Evolutionary conservation across 2,329 filamentous ascomycete genomes (phyloP).

Genomic region (Sodiomyces alkalinus): DNA sequence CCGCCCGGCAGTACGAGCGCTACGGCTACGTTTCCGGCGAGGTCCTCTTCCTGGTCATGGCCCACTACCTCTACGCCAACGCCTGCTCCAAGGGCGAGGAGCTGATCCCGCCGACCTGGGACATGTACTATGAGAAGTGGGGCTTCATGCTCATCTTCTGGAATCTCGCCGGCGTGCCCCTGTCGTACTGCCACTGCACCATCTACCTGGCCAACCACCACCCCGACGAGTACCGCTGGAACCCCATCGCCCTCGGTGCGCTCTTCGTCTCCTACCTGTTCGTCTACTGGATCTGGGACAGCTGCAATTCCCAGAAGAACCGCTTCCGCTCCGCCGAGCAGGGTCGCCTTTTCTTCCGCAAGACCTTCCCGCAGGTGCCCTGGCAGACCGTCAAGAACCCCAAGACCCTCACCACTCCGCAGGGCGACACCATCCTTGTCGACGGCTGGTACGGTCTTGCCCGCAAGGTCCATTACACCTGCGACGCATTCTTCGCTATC

Average conservation of each 20-base stretch:
- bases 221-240: conserved; percentile 64
- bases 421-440: conserved; percentile 62
- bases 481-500: conserved; percentile 63
- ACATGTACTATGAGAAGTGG: conserved; percentile 92
- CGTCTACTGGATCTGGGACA: conserved; percentile 87
- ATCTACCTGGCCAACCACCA: conserved; percentile 77
- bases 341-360: conserved; percentile 53
- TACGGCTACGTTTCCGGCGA: conserved; percentile 82
- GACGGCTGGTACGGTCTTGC: conserved; percentile 62
- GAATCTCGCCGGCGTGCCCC: conserved; percentile 82
- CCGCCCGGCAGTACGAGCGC: conserved; percentile 66
- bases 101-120: conserved; percentile 72
- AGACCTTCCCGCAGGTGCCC: conserved; percentile 79
- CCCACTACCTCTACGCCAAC: conserved; percentile 84
- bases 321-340: conserved; percentile 71
- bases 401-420: conserved; percentile 55
- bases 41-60: conserved; percentile 70
- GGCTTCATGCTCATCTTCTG: conserved; percentile 98
- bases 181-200: conserved; percentile 88
- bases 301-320: conserved; percentile 87
- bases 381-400: conserved; percentile 77
- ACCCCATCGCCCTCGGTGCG: conserved; percentile 46
- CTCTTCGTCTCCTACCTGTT: conserved; percentile 63
- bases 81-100: conserved; percentile 88
- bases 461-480: conserved; percentile 48